A percentile compares a stretch with the other conserved stretches of the same genome.
Evolutionary conservation across 768 basidiomycete species (phyloP).

Genomic region (Tylopilus rubrobrunneus): DNA sequence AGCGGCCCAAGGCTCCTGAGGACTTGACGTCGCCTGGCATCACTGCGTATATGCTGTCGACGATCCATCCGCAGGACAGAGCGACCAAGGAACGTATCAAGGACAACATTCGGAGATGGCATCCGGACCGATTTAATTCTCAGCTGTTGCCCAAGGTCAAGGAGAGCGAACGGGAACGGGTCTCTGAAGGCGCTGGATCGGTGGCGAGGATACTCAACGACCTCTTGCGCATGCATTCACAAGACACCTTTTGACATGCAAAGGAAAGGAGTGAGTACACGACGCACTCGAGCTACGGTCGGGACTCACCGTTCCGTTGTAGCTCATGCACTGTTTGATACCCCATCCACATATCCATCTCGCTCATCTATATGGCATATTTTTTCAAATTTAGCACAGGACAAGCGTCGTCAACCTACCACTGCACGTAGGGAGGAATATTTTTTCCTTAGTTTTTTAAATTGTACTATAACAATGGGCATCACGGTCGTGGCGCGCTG

Average conservation of each 20-base stretch:
- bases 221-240: conserved; percentile 51
- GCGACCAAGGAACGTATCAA: conserved; percentile 67
- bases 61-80: conserved; percentile 50
- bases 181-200: conserved; percentile 67
- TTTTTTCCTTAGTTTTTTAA: background rate
- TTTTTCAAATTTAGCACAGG: conserved; percentile 13
- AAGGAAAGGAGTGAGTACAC: conserved; percentile 24
- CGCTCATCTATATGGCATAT: conserved; percentile 28
- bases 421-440: conserved; percentile 11
- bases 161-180: conserved; percentile 59
- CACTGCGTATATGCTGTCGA: conserved; percentile 58
- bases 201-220: conserved; percentile 73
- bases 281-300: background rate
- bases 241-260: conserved; percentile 33
- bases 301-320: conserved; percentile 10
- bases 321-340: conserved; percentile 28
- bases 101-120: conserved; percentile 74
- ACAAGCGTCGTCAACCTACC: conserved; percentile 4
- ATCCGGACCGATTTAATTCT: conserved; percentile 79
- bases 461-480: conserved; percentile 13
- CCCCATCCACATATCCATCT: conserved; percentile 23
- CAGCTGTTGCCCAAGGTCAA: conserved; percentile 61
- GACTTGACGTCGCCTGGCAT: conserved; percentile 57
- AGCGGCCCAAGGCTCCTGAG: conserved; percentile 51
- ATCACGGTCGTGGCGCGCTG: background rate